phyloP scores from a whole-genome alignment of 2,329 filamentous ascomycete genomes.

The Trichoderma semiorbis region DNA sequence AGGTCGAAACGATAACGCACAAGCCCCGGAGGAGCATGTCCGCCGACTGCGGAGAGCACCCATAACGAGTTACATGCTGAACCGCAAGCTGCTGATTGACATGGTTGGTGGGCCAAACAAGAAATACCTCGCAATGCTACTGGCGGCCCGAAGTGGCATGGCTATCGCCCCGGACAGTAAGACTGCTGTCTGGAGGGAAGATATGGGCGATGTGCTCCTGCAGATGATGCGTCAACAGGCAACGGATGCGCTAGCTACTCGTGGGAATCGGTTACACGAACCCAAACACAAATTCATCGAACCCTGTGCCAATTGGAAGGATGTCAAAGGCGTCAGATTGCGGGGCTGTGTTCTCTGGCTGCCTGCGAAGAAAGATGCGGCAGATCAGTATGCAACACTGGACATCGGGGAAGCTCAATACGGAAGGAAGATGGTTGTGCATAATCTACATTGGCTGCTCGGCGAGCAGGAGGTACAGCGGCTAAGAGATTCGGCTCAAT shows the following conservation, averaged over 20 bases:
- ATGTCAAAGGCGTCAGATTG: slow-evolving; percentile 37
- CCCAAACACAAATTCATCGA: slow-evolving; percentile 39
- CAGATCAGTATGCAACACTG: slow-evolving; percentile 44
- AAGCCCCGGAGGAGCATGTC: neutral
- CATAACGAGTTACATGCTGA: slow-evolving; percentile 29
- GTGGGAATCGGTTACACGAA: slow-evolving; percentile 19
- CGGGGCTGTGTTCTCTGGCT: slow-evolving; percentile 47
- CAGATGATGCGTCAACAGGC: slow-evolving; percentile 47
- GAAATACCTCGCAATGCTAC: slow-evolving; percentile 22
- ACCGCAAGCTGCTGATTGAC: slow-evolving; percentile 31
- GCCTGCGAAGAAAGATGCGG: slow-evolving; percentile 22
- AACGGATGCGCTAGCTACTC: slow-evolving; percentile 41
- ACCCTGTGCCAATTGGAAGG: slow-evolving; percentile 43
- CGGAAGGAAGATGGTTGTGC: slow-evolving; percentile 44
- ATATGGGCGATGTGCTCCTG: slow-evolving; percentile 55
- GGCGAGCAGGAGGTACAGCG: slow-evolving; percentile 43
- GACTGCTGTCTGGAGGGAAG: slow-evolving; percentile 37
- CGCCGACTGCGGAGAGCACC: slow-evolving; percentile 21
- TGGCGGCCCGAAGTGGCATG: slow-evolving; percentile 29
- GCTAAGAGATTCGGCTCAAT: slow-evolving; percentile 34
- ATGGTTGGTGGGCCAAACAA: slow-evolving; percentile 21
- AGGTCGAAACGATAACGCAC: neutral
- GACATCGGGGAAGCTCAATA: slow-evolving; percentile 36
- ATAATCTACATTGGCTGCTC: slow-evolving; percentile 51
- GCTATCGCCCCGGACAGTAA: slow-evolving; percentile 17